phyloP scores from a whole-genome alignment of 306 rosid species.

The Malus sieversii region DNA sequence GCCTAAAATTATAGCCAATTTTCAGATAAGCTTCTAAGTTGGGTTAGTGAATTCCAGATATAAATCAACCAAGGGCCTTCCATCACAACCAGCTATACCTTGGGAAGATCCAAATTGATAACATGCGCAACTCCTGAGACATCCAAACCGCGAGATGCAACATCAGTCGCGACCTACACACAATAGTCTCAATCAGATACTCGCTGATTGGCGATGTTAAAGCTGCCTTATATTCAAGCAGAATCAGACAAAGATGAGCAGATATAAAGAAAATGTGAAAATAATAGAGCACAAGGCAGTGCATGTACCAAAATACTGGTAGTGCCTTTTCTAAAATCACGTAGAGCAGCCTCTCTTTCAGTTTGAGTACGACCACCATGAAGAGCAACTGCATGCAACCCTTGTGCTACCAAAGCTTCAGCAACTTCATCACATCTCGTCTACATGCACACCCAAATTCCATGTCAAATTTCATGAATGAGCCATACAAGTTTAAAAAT shows the following conservation, averaged over 20 bases:
- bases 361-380: conserved; percentile 85
- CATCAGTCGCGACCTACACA: conserved; percentile 82
- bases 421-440: conserved; percentile 76
- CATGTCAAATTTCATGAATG: neutral
- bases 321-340: conserved; percentile 63
- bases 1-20: neutral
- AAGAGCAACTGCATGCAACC: conserved; percentile 76
- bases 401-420: conserved; percentile 80
- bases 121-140: conserved; percentile 89
- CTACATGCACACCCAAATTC: conserved; percentile 35
- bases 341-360: conserved; percentile 82
- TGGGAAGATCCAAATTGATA: conserved; percentile 85
- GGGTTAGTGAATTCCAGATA: conserved; percentile 12
- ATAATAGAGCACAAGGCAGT: neutral
- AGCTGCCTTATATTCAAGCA: neutral
- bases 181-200: conserved; percentile 11
- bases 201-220: neutral
- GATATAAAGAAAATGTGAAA: neutral
- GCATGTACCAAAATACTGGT: conserved; percentile 66
- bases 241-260: neutral
- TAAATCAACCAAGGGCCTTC: conserved; percentile 8
- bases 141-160: conserved; percentile 90
- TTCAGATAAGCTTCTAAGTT: conserved; percentile 11
- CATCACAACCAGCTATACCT: conserved; percentile 40
- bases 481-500: neutral